Percentiles rank a stretch among this genome's conserved stretches.
These are phyloP conservation scores for Triticum turgidum DNA, from an alignment of 176 grass and related monocot species.

Conservation along the genomic window DNA sequence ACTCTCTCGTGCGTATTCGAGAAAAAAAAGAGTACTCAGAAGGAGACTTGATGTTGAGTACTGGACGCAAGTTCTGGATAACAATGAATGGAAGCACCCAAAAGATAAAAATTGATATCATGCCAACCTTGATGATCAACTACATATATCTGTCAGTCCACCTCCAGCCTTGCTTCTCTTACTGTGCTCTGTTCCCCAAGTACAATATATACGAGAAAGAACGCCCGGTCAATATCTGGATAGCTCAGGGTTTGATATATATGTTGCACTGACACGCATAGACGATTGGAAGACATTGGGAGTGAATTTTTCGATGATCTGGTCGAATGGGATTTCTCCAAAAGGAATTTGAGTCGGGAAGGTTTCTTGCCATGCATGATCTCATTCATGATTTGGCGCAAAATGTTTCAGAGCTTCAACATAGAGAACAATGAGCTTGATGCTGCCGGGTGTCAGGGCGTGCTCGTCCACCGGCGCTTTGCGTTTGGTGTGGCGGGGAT, in stretches of 20 bases:
- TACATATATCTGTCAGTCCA: slow-evolving; percentile 11
- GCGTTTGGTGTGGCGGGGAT: too few relatives aligned
- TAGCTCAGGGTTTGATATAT: slow-evolving; percentile 19
- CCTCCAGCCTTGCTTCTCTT: background rate
- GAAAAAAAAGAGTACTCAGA: slow-evolving; percentile 19
- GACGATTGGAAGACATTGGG: slow-evolving; percentile 10
- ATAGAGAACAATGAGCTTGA: too few relatives aligned
- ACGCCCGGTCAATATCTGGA: slow-evolving; percentile 28
- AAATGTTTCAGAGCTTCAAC: too few relatives aligned
- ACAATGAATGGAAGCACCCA: slow-evolving; percentile 30
- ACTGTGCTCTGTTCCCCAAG: slow-evolving; percentile 26
- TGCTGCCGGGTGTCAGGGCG: too few relatives aligned
- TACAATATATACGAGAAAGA: background rate
- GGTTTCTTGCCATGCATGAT: too few relatives aligned
- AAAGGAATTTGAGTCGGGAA: background rate
- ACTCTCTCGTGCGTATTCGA: too few relatives aligned
- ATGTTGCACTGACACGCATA: background rate
- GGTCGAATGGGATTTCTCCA: background rate
- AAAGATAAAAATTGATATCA: background rate
- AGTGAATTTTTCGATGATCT: slow-evolving; percentile 14
- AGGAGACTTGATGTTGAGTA: background rate
- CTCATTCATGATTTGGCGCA: too few relatives aligned
- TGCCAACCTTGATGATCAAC: slow-evolving; percentile 28
- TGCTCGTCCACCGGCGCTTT: too few relatives aligned
- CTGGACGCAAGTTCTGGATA: slow-evolving; percentile 25